Evolutionary conservation across 805 yeast genomes (phyloP).

Genomic region (Komagataella ulmi): DNA sequence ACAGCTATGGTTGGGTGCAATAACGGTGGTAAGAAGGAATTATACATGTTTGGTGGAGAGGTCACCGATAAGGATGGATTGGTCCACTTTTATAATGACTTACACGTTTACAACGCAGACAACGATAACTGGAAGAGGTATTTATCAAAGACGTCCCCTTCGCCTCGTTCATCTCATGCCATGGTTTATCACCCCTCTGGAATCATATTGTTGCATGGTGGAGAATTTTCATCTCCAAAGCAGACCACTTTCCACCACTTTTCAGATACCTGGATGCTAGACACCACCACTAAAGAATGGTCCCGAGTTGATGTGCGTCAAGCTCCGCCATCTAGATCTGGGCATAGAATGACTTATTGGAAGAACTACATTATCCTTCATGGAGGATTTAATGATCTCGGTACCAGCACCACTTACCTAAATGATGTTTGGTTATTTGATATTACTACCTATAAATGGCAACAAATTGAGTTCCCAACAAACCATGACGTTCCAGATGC

Average conservation of each 20-base stretch:
- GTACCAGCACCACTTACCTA: constrained; percentile 69
- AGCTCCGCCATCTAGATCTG: constrained; percentile 81
- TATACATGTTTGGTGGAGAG: constrained; percentile 89
- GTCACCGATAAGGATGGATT: constrained; percentile 18
- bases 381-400: constrained; percentile 92
- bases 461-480: constrained; percentile 74
- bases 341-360: constrained; percentile 86
- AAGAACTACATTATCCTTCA: constrained; percentile 74
- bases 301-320: constrained; percentile 64
- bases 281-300: constrained; percentile 81
- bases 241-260: constrained; percentile 93
- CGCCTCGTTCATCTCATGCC: constrained; percentile 88
- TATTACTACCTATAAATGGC: constrained; percentile 82
- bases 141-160: constrained; percentile 75
- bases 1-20: constrained; percentile 69
- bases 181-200: constrained; percentile 93
- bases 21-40: constrained; percentile 59
- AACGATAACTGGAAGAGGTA: constrained; percentile 71
- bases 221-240: constrained; percentile 94
- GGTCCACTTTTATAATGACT: constrained; percentile 67
- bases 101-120: constrained; percentile 60
- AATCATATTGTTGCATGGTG: constrained; percentile 77
- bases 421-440: constrained; percentile 90
- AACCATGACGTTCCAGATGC: constrained; percentile 79
- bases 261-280: constrained; percentile 92